Conservation (phyloP, 768 basidiomycete species). For the Suillus hirtellus region DNA sequence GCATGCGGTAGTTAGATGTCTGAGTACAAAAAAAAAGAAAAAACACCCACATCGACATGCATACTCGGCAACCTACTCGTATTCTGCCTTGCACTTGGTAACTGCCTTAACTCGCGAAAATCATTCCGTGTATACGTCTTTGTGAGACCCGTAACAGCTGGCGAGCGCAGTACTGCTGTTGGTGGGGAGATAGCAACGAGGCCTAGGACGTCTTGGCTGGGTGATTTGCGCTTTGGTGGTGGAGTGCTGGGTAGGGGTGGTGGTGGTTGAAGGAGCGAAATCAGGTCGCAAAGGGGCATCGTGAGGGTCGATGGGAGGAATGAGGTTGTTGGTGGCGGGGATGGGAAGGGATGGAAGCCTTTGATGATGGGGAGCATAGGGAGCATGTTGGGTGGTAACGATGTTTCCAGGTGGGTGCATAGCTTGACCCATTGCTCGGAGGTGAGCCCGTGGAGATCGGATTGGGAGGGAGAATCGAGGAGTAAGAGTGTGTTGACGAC, state of each 20-base stretch:
- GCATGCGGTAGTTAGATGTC: slow-evolving; percentile 4
- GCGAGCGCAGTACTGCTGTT: slow-evolving; percentile 66
- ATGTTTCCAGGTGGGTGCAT: slow-evolving; percentile 23
- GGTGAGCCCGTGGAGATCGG: slow-evolving; percentile 52
- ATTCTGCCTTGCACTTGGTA: slow-evolving; percentile 71
- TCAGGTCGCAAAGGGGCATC: slow-evolving; percentile 48
- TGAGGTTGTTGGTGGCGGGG: slow-evolving; percentile 27
- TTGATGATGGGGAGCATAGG: slow-evolving; percentile 6
- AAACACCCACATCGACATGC: slow-evolving; percentile 67
- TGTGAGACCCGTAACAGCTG: slow-evolving; percentile 74
- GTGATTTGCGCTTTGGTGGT: slow-evolving; percentile 36
- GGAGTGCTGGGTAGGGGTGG: slow-evolving; percentile 54
- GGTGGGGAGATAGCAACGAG: slow-evolving; percentile 70
- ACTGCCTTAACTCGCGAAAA: slow-evolving; percentile 73
- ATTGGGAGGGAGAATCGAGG: slow-evolving; percentile 49
- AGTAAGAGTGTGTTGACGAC: slow-evolving; percentile 55
- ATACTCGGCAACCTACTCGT: slow-evolving; percentile 85
- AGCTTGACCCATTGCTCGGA: slow-evolving; percentile 31
- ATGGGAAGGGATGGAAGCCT: slow-evolving; percentile 19
- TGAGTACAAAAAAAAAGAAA: background rate
- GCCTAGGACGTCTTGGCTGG: slow-evolving; percentile 58
- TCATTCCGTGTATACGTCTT: slow-evolving; percentile 83
- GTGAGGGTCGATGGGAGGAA: slow-evolving; percentile 41
- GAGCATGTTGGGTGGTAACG: background rate
- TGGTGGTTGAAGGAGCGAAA: slow-evolving; percentile 46